phyloP scores from a whole-genome alignment of 495 filamentous ascomycete genomes.

The Aspergillus panamensis region DNA sequence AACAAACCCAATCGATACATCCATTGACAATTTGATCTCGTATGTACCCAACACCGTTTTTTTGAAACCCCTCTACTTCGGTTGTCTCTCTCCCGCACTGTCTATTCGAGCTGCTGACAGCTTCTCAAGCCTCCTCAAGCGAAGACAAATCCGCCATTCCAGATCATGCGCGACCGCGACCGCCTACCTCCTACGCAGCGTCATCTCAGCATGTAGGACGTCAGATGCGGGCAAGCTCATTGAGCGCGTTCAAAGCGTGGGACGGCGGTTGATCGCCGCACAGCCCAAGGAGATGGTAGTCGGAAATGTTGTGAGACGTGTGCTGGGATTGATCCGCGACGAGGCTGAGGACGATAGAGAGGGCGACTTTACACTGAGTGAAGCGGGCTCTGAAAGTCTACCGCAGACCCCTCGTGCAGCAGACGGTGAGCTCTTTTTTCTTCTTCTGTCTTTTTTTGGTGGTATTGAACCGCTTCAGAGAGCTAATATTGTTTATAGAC shows the following conservation, averaged over 20 bases:
- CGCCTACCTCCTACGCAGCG: slow-evolving; percentile 75
- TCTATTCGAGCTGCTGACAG: slow-evolving; percentile 11
- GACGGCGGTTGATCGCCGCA: slow-evolving; percentile 68
- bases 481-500: slow-evolving; percentile 26
- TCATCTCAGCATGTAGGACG: slow-evolving; percentile 67
- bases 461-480: slow-evolving; percentile 2
- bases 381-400: slow-evolving; percentile 47
- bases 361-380: slow-evolving; percentile 56
- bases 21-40: slow-evolving; percentile 77
- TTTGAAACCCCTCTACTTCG: neutral
- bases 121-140: slow-evolving; percentile 69
- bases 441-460: neutral
- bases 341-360: slow-evolving; percentile 80
- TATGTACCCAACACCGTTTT: slow-evolving; percentile 38
- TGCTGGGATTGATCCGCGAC: slow-evolving; percentile 86
- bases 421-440: slow-evolving; percentile 29
- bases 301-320: slow-evolving; percentile 87
- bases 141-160: slow-evolving; percentile 82
- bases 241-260: slow-evolving; percentile 69
- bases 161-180: slow-evolving; percentile 88
- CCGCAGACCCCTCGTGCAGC: slow-evolving; percentile 46
- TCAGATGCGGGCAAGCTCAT: slow-evolving; percentile 73
- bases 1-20: slow-evolving; percentile 66
- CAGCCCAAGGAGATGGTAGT: slow-evolving; percentile 87
- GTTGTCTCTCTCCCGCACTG: slow-evolving; percentile 9